Percentiles rank a stretch among this genome's conserved stretches.
phyloP scores from a whole-genome alignment of 2,329 filamentous ascomycete genomes.

The Tolypocladium endophyticum region DNA sequence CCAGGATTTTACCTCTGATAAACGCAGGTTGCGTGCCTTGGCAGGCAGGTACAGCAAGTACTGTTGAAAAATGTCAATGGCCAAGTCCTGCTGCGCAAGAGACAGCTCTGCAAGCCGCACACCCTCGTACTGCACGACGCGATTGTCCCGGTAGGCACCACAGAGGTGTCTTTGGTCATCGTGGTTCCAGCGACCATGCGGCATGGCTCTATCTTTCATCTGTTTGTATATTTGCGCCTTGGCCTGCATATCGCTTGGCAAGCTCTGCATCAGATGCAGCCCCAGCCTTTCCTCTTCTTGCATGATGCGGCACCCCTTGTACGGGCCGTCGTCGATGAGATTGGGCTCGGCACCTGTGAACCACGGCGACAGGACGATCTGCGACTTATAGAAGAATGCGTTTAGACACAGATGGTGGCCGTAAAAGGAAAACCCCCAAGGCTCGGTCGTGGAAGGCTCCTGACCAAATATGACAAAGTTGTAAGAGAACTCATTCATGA shows the following conservation, averaged over 20 bases:
- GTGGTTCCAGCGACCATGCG: slow-evolving; percentile 62
- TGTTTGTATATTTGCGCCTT: slow-evolving; percentile 46
- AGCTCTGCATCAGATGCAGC: slow-evolving; percentile 57
- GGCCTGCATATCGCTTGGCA: slow-evolving; percentile 33
- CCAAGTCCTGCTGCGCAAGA: slow-evolving; percentile 34
- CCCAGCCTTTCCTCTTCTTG: slow-evolving; percentile 54
- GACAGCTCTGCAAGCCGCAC: slow-evolving; percentile 41
- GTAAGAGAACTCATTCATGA: slow-evolving; percentile 69
- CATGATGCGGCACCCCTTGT: slow-evolving; percentile 55
- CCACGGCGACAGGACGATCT: slow-evolving; percentile 62
- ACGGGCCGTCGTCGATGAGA: slow-evolving; percentile 53
- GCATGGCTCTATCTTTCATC: slow-evolving; percentile 57
- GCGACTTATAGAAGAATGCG: slow-evolving; percentile 52
- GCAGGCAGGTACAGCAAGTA: background rate
- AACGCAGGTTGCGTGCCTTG: slow-evolving; percentile 38
- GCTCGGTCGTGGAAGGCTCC: slow-evolving; percentile 38
- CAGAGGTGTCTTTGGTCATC: slow-evolving; percentile 72
- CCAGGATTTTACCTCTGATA: slow-evolving; percentile 42
- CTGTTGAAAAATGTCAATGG: background rate
- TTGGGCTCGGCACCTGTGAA: slow-evolving; percentile 78
- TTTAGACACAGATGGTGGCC: slow-evolving; percentile 70
- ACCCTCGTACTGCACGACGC: slow-evolving; percentile 65
- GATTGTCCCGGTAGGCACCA: slow-evolving; percentile 70
- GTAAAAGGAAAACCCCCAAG: slow-evolving; percentile 68
- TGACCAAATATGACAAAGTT: slow-evolving; percentile 62